Percentiles rank a stretch among this genome's conserved stretches.
These are phyloP conservation scores for Paratrimastix pyriformis DNA, from an alignment of 78 protist species.

Conservation along the genomic window DNA sequence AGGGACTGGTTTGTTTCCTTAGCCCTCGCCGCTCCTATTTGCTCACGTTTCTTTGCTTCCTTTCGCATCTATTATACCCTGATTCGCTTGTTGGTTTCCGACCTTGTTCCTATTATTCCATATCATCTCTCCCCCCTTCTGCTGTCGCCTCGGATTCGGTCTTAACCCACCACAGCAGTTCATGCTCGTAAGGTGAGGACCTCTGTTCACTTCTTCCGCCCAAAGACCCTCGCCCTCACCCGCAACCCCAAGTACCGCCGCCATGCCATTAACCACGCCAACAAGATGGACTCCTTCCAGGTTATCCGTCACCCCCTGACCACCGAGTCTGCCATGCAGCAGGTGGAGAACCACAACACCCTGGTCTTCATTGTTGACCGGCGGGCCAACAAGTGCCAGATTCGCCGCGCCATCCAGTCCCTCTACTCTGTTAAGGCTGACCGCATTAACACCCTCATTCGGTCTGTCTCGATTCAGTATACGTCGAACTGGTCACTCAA, in stretches of 20 bases:
- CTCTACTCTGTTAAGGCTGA: conserved; percentile 79
- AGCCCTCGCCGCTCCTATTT: no score
- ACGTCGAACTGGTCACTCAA: neutral
- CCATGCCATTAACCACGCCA: neutral
- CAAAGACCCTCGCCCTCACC: conserved; percentile 40
- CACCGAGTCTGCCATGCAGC: conserved; percentile 90
- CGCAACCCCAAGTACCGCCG: conserved; percentile 42
- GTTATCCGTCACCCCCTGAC: conserved; percentile 82
- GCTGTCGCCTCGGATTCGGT: no score
- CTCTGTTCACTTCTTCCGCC: conserved; percentile 45
- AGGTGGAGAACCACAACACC: conserved; percentile 94
- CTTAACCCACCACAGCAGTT: no score
- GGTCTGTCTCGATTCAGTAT: conserved; percentile 7
- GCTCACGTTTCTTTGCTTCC: no score
- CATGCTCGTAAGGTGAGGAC: conserved; percentile 43
- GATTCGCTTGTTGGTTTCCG: no score
- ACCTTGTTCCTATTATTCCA: no score
- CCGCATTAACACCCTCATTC: conserved; percentile 85
- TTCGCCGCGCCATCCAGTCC: conserved; percentile 74
- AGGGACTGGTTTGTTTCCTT: no score
- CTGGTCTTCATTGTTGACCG: conserved; percentile 83
- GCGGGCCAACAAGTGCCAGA: conserved; percentile 82
- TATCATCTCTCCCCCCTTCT: no score
- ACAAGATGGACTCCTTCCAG: conserved; percentile 38
- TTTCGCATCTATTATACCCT: no score